Evolutionary conservation across 192 early-diverging fungal species (phyloP), one percentile per base, ranked within the genome.

Genomic region (Jimgerdemannia lactiflua): DNA sequence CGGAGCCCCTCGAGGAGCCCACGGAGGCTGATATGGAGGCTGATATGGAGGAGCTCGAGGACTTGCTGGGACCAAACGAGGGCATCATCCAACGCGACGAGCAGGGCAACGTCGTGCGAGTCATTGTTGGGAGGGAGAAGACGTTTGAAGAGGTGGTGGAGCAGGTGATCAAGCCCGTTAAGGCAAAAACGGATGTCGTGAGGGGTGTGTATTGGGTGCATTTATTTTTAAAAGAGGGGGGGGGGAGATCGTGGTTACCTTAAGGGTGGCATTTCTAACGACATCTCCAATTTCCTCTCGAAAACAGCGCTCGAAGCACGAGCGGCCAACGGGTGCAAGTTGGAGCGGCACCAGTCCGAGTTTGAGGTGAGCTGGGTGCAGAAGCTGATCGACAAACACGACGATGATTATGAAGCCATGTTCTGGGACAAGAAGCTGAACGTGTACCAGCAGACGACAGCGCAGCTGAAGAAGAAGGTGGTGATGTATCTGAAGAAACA

Each of bases 11-110:
- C 42, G 78, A 82, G 69, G 79, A 68, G 65, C 43, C 10, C 19
- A 20, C 67, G 4, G 79, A 81, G 4, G 86, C 88, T 29, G 54
- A 85, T 9, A 76, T 77, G 64, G 85, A 92, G 43, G 83, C 81
- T 10, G 87, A 89, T 54, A 77, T 89, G 8, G 85, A 85, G 74
- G 79, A 89, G 64, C 69, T 94, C 17, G 83, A 85, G 49, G 84
- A 85, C 71, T 79, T 83, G 4, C 83, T 92, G 20, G 83, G 83
- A 2, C 85, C 88, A 42, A 90, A 90, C 29, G 90, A 92, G 79
- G 93, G 92, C 80, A 82, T 93, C n/a, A 94, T 94, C 78, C 89
- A 94, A 77, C 89, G 93, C 66, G 93, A 94, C 77, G 91, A 90
- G 39, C 85, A 88, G 3, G 93, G 93, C 20, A 92, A 92, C 74